Base-by-base conservation (phyloP, 257 asterid genomes). In the Solanum stenotomum region DNA sequence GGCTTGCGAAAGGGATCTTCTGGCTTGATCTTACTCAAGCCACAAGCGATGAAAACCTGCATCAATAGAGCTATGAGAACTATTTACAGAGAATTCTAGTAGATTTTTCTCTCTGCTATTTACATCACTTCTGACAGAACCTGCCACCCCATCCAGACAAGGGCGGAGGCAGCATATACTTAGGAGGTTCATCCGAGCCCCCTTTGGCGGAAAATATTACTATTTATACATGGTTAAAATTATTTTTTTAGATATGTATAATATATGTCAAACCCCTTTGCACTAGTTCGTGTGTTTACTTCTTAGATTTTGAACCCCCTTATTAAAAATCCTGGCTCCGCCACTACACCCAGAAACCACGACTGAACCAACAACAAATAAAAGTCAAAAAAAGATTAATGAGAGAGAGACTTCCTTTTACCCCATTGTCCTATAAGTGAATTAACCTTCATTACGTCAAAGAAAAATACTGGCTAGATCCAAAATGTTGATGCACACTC, bases 11-110 rank as follows among this genome's bases (percentile, higher is more conserved):
- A 97, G 68, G 87, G 94, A 90, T 96, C 99, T 85, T 92, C 95
- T 10, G 95, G 92, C 87, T 89, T 68, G 89, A 90, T 90, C 34
- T 88, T 76, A 90, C 93, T 93, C 85, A 87, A 78, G 67, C 99
- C 99, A 93, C 99, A 96, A n/a, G 98, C 98, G 88, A 97, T 94
- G 88, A 95, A 97, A 86, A 97, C 97, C 99, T 95, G 96, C 93
- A 92, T 49, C 85, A 74, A 52, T 23, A 3, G 68, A 46, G 70
- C 6, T 52, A 34, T 31, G 75, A 86, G 35, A 23, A 72, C 27
- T 13, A 86, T 29, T 46, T 29, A 81, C 7, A 0, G 85, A 81
- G 29, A 8, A 25, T 25, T 42, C 38, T 4, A 8, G 37, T 25
- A 9, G 29, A 16, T 29, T 81, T 5, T 10, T 81, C 44, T 25